A percentile compares a stretch with the other conserved stretches of the same genome.
Conservation (phyloP, 169 alveolate genomes). For the Eimeria necatrix region DNA sequence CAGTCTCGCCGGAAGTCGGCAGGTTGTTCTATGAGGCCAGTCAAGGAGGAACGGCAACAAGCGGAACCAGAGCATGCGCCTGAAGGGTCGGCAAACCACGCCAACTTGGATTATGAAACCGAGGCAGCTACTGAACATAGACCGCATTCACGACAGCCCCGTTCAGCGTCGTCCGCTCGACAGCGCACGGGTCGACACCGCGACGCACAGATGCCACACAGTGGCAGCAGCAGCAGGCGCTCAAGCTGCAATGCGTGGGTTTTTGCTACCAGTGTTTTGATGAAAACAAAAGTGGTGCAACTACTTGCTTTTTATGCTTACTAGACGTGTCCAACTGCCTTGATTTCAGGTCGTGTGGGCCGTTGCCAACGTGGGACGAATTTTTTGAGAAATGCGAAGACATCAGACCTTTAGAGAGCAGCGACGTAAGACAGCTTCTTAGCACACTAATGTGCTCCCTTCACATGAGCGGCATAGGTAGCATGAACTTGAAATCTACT, state of each 20-base stretch:
- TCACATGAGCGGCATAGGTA: too few relatives aligned
- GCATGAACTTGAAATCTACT: too few relatives aligned
- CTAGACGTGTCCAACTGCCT: background rate
- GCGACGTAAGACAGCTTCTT: slow-evolving; percentile 47
- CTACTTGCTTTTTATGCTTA: background rate
- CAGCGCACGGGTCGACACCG: slow-evolving; percentile 58
- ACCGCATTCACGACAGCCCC: slow-evolving; percentile 4
- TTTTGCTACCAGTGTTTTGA: background rate
- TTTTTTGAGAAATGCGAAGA: slow-evolving; percentile 62
- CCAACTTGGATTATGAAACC: slow-evolving; percentile 22
- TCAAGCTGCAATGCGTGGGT: slow-evolving; percentile 74
- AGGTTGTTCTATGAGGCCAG: slow-evolving; percentile 71
- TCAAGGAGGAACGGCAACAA: slow-evolving; percentile 70
- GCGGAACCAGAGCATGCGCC: slow-evolving; percentile 3
- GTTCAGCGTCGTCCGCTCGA: slow-evolving; percentile 20
- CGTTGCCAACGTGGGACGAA: slow-evolving; percentile 75
- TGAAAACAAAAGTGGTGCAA: background rate
- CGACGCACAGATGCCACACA: slow-evolving; percentile 43
- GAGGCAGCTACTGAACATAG: slow-evolving; percentile 1
- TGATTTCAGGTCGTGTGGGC: slow-evolving; percentile 62
- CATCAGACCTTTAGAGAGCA: slow-evolving; percentile 27
- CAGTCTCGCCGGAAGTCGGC: slow-evolving; percentile 73
- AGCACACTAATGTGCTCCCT: too few relatives aligned
- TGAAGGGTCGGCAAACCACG: background rate
- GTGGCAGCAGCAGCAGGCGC: slow-evolving; percentile 75